These are phyloP conservation scores for Ophiognomonia clavigignenti-juglandacearum DNA, from an alignment of 2,329 filamentous ascomycete genomes.

Conservation along the genomic window DNA sequence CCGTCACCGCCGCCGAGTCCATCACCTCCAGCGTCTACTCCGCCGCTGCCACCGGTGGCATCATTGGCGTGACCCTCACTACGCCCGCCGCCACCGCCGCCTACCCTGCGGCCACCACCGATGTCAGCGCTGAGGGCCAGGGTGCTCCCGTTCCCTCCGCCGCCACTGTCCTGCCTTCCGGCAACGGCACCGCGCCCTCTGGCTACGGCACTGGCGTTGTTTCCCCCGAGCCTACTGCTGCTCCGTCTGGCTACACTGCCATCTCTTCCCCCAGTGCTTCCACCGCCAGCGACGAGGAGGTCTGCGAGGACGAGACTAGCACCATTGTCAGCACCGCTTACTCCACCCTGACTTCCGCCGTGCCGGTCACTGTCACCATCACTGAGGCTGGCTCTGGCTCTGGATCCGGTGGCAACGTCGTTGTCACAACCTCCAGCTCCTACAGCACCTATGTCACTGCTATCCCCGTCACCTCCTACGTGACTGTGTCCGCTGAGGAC, in stretches of 20 bases:
- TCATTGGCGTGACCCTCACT: conserved; percentile 31
- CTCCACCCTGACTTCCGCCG: conserved; percentile 21
- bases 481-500: conserved; percentile 10
- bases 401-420: conserved; percentile 8
- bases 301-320: conserved; percentile 19
- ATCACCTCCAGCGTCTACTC: conserved; percentile 32
- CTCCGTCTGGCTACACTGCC: background rate
- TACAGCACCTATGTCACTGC: conserved; percentile 13
- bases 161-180: too few species aligned
- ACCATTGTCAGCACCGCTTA: conserved; percentile 21
- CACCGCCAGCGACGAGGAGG: conserved; percentile 8
- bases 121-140: conserved; percentile 19
- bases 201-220: background rate
- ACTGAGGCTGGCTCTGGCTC: conserved; percentile 14
- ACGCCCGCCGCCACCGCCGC: conserved; percentile 26
- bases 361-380: conserved; percentile 19
- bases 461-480: conserved; percentile 15
- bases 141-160: conserved; percentile 1
- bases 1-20: conserved; percentile 33
- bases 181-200: background rate
- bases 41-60: conserved; percentile 26
- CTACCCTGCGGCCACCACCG: conserved; percentile 6
- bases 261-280: background rate
- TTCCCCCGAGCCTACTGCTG: background rate
- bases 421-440: conserved; percentile 11